Base-by-base conservation (phyloP, 768 basidiomycete genomes). In the Russula brevipes region DNA sequence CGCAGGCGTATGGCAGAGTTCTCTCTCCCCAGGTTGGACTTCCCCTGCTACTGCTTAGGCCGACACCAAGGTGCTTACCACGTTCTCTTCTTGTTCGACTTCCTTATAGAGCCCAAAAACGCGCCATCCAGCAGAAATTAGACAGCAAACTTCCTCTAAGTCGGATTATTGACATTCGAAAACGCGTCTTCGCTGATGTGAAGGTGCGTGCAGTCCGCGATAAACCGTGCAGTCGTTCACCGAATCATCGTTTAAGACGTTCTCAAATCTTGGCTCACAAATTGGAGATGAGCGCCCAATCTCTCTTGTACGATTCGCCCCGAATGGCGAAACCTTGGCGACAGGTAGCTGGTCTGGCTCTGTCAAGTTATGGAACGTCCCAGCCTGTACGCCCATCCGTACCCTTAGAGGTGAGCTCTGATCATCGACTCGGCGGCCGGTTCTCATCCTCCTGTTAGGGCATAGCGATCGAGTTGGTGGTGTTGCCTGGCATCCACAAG, bases 301-400 rank as follows among this genome's bases (percentile, higher is more conserved):
- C 67, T 89, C 94, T 2, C 87, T 90, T 76, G 91, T 98, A 35
- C 88, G 97, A 44, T 98, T 98, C 74, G 85, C 96, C 3, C 97
- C 97, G 8, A 90, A 98, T 72, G 89, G 88, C 72, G 76, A 90
- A 70, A 81, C 89, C 61, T 82, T 98, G 53, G 90, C 94, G 4
- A 96, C 96, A 2, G 94, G 90, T 11, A 94, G 92, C 68, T 99
- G 97, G 97, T 91, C 95, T 35, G 97, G 97, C 19, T 86, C 86
- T 49, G 86, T 94, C 24, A 98, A 94, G 76, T 70, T 98, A 17
- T 99, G 97, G 97, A 91, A 94, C 69, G 86, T 98, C 5, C 97
- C 97, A 17, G 82, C 87, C 12, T 95, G 95, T 73, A 92, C 89
- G 56, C 84, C 85, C 51, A 82, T 92, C 50, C 80, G 83, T 51